These are phyloP conservation scores for Ophiostoma pallidulum DNA, from an alignment of 2,329 filamentous ascomycete species.

Conservation along the genomic window DNA sequence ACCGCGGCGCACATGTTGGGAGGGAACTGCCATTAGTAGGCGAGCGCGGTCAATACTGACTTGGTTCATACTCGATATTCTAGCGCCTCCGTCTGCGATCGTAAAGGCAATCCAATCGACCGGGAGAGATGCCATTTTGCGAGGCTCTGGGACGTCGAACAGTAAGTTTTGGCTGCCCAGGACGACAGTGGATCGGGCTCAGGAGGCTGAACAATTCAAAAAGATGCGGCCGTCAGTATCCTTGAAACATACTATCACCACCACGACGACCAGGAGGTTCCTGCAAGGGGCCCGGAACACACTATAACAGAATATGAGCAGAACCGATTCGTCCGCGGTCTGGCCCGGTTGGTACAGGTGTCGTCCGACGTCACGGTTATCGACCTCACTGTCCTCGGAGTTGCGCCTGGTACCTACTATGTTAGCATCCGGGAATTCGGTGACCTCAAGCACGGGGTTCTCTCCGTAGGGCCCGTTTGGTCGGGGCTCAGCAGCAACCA, in stretches of 20 bases:
- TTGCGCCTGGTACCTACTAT: conserved; percentile 70
- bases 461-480: conserved; percentile 79
- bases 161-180: conserved; percentile 45
- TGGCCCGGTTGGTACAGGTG: conserved; percentile 91
- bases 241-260: conserved; percentile 74
- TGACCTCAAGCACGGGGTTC: conserved; percentile 75
- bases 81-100: conserved; percentile 78
- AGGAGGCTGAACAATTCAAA: not conserved
- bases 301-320: conserved; percentile 16
- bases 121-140: conserved; percentile 86
- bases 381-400: conserved; percentile 77
- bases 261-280: conserved; percentile 31
- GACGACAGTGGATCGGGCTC: not conserved
- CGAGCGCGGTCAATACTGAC: conserved; percentile 1
- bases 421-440: conserved; percentile 80
- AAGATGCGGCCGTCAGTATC: conserved; percentile 84
- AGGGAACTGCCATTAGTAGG: too few species aligned
- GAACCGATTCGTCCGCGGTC: conserved; percentile 60
- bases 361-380: conserved; percentile 68
- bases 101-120: conserved; percentile 82
- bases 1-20: too few species aligned
- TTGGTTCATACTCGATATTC: not conserved
- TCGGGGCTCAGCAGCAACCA: conserved; percentile 28
- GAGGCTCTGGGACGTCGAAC: conserved; percentile 77
- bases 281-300: conserved; percentile 14